Base-by-base conservation (phyloP, 805 yeast genomes). In the Ogataea degrootiae region DNA sequence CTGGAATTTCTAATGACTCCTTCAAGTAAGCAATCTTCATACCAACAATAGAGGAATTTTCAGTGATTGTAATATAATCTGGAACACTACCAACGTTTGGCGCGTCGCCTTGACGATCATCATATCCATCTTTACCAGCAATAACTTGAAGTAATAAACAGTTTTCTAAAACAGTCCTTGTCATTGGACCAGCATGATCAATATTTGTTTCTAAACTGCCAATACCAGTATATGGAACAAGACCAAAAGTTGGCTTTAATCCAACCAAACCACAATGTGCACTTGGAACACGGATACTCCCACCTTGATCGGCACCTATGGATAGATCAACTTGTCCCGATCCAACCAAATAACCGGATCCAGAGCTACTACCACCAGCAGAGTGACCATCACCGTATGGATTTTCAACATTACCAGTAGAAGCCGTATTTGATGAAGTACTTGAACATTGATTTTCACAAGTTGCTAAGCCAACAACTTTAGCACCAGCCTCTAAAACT, bases 361-460 rank as follows among this genome's bases (percentile, higher is more conserved):
- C 83, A 6, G 81, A 78, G 26, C 79, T 73, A 11, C 79, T 72
- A 5, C 83, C 83, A 7, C 83, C 60, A 21, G 60, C 52, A 52
- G 26, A 48, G 46, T 37, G 61, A 53, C 58, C 69, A 50, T 46
- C 56, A 34, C 62, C 65, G 57, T 49, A 60, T 16, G 83, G 82
- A 52, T 78, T 77, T 31, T 65, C 55, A 8, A 74, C 70, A 33
- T 72, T 59, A 1, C 80, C 81, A 41, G 68, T 61, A n/a, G 64
- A 55, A 16, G 71, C 56, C 4, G 72, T 63, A 51, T 65, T 63
- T 55, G 58, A 55, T 5, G 54, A 53, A 8, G 58, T 53, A 43
- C 58, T 53, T 3, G 52, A 48, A 46, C 71, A 68, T 35, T 64
- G 59, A 43, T 68, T 66, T 46, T 68, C 73, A 54, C 73, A 68